Conservation (phyloP, 345 rosid genomes). For the Eucalyptus sp. region DNA sequence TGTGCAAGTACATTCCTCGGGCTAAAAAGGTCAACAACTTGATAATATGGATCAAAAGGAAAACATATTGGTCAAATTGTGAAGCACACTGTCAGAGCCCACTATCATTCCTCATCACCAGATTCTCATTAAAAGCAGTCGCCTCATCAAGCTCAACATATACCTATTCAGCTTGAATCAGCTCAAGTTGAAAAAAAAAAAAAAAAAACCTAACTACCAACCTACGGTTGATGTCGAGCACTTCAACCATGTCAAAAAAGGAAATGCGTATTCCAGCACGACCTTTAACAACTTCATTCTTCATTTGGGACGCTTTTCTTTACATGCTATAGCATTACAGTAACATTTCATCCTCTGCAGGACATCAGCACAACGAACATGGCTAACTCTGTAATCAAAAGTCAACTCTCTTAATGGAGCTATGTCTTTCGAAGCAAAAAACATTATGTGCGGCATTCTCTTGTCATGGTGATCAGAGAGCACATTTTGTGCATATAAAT, state of each 20-base stretch:
- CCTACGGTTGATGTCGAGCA: background rate
- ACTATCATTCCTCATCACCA: background rate
- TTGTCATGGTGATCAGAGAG: background rate
- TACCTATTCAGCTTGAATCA: background rate
- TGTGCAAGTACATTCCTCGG: background rate
- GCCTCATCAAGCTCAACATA: background rate
- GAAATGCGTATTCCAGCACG: background rate
- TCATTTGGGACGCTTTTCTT: background rate
- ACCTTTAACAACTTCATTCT: background rate
- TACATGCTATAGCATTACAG: background rate
- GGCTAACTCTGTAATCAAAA: slow-evolving; percentile 7
- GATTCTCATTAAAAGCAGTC: background rate
- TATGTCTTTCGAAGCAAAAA: slow-evolving; percentile 15
- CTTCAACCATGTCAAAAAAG: background rate
- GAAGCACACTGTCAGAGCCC: background rate
- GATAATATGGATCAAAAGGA: background rate
- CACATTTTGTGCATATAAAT: slow-evolving; percentile 17
- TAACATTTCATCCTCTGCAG: background rate
- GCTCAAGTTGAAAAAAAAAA: background rate
- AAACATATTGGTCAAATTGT: background rate
- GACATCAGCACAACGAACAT: background rate
- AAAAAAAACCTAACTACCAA: background rate
- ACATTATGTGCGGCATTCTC: slow-evolving; percentile 6
- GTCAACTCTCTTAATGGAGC: slow-evolving; percentile 25
- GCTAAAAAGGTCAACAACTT: background rate